phyloP scores from a whole-genome alignment of 1,284 basidiomycete species.

The Caloboletus firmus region DNA sequence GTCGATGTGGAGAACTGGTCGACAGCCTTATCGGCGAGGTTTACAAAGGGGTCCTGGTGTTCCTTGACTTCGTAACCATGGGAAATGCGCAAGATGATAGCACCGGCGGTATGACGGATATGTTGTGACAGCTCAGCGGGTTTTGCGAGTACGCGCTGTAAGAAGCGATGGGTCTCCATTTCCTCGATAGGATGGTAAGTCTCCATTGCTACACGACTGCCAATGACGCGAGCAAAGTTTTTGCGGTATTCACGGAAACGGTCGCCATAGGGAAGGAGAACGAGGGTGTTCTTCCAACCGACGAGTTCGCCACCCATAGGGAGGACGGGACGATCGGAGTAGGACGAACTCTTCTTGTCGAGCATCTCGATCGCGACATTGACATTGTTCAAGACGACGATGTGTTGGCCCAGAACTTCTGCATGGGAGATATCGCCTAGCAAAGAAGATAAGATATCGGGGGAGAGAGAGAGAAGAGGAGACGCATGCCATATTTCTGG shows the following conservation, averaged over 20 bases:
- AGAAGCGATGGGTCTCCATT: slow-evolving; percentile 53
- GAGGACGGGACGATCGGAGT: slow-evolving; percentile 63
- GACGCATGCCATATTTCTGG: slow-evolving; percentile 30
- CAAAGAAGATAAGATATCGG: not conserved
- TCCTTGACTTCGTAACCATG: slow-evolving; percentile 63
- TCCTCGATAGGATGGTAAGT: slow-evolving; percentile 52
- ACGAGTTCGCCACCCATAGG: slow-evolving; percentile 64
- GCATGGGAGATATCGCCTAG: slow-evolving; percentile 61
- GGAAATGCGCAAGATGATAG: slow-evolving; percentile 58
- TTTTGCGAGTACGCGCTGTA: slow-evolving; percentile 53
- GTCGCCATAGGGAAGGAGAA: slow-evolving; percentile 60
- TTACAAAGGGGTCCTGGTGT: slow-evolving; percentile 55
- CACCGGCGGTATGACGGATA: slow-evolving; percentile 58
- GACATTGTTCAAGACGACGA: slow-evolving; percentile 59
- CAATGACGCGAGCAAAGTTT: slow-evolving; percentile 58
- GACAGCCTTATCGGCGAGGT: slow-evolving; percentile 55
- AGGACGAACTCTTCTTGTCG: slow-evolving; percentile 66
- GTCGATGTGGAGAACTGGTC: slow-evolving; percentile 60
- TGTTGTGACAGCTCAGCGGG: slow-evolving; percentile 54
- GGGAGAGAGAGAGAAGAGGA: not conserved
- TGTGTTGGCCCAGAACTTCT: slow-evolving; percentile 58
- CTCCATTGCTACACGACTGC: slow-evolving; percentile 49
- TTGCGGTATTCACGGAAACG: slow-evolving; percentile 62
- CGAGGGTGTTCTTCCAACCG: slow-evolving; percentile 66
- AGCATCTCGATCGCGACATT: slow-evolving; percentile 57